Base-by-base conservation (phyloP, 2,329 filamentous ascomycete genomes). In the Pestalotiopsis sp. region DNA sequence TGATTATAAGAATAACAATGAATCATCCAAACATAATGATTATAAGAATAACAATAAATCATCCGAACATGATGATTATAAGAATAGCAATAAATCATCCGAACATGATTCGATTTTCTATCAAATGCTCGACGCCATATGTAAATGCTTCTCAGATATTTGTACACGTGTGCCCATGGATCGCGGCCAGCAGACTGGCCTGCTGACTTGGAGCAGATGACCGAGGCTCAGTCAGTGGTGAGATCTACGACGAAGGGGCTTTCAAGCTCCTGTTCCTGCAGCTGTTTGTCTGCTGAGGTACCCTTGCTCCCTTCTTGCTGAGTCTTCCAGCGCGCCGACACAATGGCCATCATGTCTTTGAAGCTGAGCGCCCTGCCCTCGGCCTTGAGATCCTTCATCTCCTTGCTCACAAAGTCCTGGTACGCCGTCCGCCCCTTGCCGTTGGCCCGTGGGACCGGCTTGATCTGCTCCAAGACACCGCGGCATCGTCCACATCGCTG, bases 401-500 rank as follows among this genome's bases (percentile, higher is more conserved):
- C 67, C 27, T 27, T 49, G 23, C 60, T 61, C 61, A 71, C 83
- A 75, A 87, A 90, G 2, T 79, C 71, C 71, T 89, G 87, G 79
- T 89, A 90, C 68, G 86, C 86, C 49, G 76, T 83, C 68, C 79
- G 78, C 68, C 74, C 65, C 36, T 62, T 69, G 0, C 65, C 75
- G 56, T 64, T 70, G 3, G 80, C 82, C 57, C 92, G 84, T 0
- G 94, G 94, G 52, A 87, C 87, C 0, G 95, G 95, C 78, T 93
- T 94, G 9, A 91, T 91, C 85, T 98, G 96, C 74, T 89, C 83
- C 72, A 99, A 80, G 65, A 79, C 79, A 4, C 87, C 85, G 76
- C 90, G 92, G 78, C 95, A 98, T n/a, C 78, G 82, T 1, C 94
- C 94, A 78, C 95, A 98, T 1, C 89, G 87, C 74, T 94, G 91